Base-by-base conservation (phyloP, 768 basidiomycete genomes). In the Cystobasidiopsis lactophilus region DNA sequence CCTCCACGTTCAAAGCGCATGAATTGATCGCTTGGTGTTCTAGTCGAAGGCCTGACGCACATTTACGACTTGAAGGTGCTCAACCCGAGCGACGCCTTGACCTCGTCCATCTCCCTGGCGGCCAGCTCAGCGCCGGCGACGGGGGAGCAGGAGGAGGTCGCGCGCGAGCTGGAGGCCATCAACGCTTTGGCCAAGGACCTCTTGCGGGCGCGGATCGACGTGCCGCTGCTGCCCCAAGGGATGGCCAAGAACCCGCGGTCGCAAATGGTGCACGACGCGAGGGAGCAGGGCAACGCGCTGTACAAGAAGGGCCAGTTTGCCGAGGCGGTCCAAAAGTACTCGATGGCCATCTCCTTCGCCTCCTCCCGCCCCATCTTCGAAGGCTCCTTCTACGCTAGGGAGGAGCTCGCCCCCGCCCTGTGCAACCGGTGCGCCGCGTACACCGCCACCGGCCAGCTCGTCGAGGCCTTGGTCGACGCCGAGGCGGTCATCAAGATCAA, bases 221-320 rank as follows among this genome's bases (percentile, higher is more conserved):
- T 52, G 10, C 62, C 62, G 18, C 60, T 59, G 10, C 56, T 56
- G 31, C 60, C 62, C n/a, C 54, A 56, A 16, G 57, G 60, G 3
- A 48, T 40, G 11, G 40, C 56, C 18, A 11, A 23, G 27, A 63
- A 63, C 55, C 41, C 49, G 1, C 59, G 60, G 11, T 53, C 50
- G 11, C 31, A 35, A 19, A 52, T 59, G 27, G 75, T 95, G 52
- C 79, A 75, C 14, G 70, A 73, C 44, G 78, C 80, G 3, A 95
- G 95, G 64, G 91, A 96, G 45, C 84, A 91, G 57, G 93, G 93
- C 55, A 98, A 98, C 66, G 85, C 85, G 63, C 63, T 84, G 71
- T 96, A 83, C 72, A 91, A 91, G 67, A 59, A 70, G 41, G 73
- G 74, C n/a, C 72, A 80, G 45, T 76, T 77, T 62, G 69, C 67